Conservation (phyloP, 176 grass and related monocot species). For the Oryza longistaminata region DNA sequence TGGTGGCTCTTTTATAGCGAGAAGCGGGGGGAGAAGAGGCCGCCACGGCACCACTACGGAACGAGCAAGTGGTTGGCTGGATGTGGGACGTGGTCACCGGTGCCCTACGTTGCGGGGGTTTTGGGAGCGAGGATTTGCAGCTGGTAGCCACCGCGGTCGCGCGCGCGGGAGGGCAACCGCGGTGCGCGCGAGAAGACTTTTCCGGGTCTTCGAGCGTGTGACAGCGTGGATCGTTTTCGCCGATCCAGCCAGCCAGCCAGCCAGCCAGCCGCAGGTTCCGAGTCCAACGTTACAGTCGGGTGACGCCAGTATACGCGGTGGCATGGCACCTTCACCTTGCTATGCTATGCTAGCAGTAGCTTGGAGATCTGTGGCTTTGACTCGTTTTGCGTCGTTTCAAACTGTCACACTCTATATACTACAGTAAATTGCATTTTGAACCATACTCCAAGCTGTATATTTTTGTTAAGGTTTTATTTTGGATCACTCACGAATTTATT, state of each 20-base stretch:
- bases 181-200: background rate
- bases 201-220: background rate
- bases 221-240: background rate
- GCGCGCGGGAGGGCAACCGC: background rate
- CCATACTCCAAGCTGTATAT: too few relatives aligned
- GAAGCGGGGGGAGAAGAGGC: background rate
- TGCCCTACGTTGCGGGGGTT: background rate
- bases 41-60: background rate
- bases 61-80: slow-evolving; percentile 15
- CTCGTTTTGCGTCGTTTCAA: background rate
- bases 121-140: too few relatives aligned
- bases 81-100: slow-evolving; percentile 23
- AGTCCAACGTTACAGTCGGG: background rate
- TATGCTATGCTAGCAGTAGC: too few relatives aligned
- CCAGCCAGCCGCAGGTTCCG: background rate
- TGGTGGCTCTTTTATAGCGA: background rate
- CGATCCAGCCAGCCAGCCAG: background rate
- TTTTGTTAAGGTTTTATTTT: too few relatives aligned
- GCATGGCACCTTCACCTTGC: background rate
- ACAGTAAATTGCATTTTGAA: too few relatives aligned
- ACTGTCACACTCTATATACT: too few relatives aligned
- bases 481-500: too few relatives aligned
- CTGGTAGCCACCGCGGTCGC: background rate
- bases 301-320: slow-evolving; percentile 15
- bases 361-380: slow-evolving; percentile 33